Base-by-base conservation (phyloP, 495 filamentous ascomycete genomes). In the Apodospora peruviana region DNA sequence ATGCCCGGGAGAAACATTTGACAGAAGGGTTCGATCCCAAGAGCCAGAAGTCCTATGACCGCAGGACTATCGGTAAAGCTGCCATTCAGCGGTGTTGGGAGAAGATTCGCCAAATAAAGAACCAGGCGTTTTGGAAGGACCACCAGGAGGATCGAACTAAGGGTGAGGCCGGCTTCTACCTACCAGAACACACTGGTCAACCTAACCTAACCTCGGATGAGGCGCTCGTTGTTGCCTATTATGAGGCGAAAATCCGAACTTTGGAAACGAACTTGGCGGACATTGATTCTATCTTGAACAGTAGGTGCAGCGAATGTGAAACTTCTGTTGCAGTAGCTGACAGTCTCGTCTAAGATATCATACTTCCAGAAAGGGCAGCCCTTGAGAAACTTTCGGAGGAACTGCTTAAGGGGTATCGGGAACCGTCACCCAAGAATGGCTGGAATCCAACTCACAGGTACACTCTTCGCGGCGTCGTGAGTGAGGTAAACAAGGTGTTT, bases 101-200 rank as follows among this genome's bases (percentile, higher is more conserved):
- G 7, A 47, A 23, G 10, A 53, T 63, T 11, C 34, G 19, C 22
- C 18, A 46, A 32, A 52, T 65, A 17, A 61, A 51, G 21, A 44
- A 51, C 14, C 32, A 21, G 2, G 62, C 58, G 17, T 43, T 21
- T 14, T 68, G 62, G 53, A 57, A 69, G 25, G 49, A 74, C 38
- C 82, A 79, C 52, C 62, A 77, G 51, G 69, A 69, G 49, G 70
- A 73, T 3, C 51, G 65, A 23, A 66, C 77, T 36, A 62, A 66
- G 62, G 40, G 62, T 60, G 38, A 73, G 75, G 52, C 45, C 20
- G 42, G 55, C 11, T 80, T 77, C 50, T 84, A 80, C 48, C 70
- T 76, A n/a, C 65, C 74, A 3, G 57, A 72, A n/a, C 67, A 75
- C 29, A 62, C 69, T 18, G 58, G 57, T 4, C 65, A 77, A 42